These are phyloP conservation scores for Ceratocystis huliohia DNA, from an alignment of 2,329 filamentous ascomycete genomes.

Conservation along the genomic window DNA sequence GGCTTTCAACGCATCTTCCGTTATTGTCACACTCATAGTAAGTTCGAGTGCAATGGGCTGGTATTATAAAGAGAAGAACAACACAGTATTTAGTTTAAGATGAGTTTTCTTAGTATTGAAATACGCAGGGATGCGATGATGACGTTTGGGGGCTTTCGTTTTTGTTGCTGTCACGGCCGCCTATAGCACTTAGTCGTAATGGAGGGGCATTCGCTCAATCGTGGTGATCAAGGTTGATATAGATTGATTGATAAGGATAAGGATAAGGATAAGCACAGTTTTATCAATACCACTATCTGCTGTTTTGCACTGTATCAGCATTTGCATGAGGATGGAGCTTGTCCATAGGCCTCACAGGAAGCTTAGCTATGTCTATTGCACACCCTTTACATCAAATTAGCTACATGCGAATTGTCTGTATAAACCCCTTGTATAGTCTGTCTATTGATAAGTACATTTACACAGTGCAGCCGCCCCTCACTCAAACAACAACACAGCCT, in stretches of 20 bases:
- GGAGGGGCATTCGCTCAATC: neutral
- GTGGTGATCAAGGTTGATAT: neutral
- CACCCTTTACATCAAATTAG: no score
- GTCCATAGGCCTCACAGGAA: no score
- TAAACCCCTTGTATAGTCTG: neutral
- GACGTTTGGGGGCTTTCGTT: neutral
- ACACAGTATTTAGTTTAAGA: neutral
- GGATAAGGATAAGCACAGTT: constrained; percentile 17
- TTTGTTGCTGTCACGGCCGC: neutral
- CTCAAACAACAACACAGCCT: neutral
- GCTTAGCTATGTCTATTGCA: no score
- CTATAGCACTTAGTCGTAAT: neutral
- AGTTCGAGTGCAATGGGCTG: neutral
- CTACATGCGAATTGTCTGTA: neutral
- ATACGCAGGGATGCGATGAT: constrained; percentile 9
- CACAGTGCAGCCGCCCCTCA: neutral
- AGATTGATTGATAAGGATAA: constrained; percentile 21
- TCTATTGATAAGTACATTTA: neutral
- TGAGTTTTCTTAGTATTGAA: neutral
- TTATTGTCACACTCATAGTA: constrained; percentile 28
- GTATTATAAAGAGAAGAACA: neutral
- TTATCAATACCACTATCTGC: neutral
- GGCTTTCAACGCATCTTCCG: constrained; percentile 55
- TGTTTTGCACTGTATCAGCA: neutral
- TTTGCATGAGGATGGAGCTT: neutral